phyloP scores from a whole-genome alignment of 2,329 filamentous ascomycete genomes.

The Penicillium glabrum region DNA sequence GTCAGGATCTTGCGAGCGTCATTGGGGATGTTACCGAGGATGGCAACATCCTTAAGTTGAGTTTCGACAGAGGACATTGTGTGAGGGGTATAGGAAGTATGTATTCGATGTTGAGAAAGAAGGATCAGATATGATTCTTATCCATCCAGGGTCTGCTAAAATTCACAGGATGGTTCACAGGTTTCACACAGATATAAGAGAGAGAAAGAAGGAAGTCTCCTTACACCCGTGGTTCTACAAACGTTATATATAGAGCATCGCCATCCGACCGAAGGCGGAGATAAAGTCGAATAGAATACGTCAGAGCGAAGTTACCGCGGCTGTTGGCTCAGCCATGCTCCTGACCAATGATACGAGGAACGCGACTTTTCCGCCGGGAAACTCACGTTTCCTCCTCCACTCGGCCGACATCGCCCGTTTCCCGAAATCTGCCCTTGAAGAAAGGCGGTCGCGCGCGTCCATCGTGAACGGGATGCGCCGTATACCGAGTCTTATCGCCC shows the following conservation, averaged over 20 bases:
- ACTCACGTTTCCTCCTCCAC: constrained; percentile 14
- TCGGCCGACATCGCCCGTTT: constrained; percentile 25
- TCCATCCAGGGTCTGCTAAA: neutral
- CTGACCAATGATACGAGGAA: neutral
- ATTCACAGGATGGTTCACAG: neutral
- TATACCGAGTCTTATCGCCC: constrained; percentile 16
- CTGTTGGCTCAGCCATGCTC: constrained; percentile 7
- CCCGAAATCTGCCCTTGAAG: constrained; percentile 3
- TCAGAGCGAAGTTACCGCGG: constrained; percentile 23
- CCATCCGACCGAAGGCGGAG: constrained; percentile 23
- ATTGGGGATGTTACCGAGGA: constrained; percentile 77
- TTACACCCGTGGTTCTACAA: neutral
- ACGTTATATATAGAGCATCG: constrained; percentile 16
- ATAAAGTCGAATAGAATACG: constrained; percentile 16
- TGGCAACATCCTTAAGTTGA: constrained; percentile 83
- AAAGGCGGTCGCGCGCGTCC: neutral
- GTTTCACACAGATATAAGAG: neutral
- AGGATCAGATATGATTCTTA: neutral
- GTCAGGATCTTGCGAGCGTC: constrained; percentile 87
- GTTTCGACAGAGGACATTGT: constrained; percentile 69
- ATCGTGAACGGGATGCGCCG: constrained; percentile 10
- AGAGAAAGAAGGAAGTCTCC: neutral
- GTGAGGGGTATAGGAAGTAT: constrained; percentile 6
- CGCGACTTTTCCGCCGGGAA: constrained; percentile 23
- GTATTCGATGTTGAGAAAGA: neutral